Evolutionary conservation across 2,329 filamentous ascomycete genomes (phyloP).

Genomic region (Colletotrichum caudatum): DNA sequence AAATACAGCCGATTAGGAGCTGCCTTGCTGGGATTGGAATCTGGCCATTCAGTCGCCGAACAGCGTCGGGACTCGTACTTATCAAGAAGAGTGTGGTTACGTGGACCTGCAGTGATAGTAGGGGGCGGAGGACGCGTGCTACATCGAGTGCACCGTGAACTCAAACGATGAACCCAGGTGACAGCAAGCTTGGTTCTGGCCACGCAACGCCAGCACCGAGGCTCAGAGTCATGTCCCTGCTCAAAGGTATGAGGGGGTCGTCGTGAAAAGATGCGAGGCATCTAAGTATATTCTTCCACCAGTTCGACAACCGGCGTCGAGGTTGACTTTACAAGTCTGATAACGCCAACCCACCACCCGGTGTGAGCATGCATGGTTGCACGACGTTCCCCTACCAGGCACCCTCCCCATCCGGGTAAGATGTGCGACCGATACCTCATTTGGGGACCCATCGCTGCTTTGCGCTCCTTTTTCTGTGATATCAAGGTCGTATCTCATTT

Average conservation of each 20-base stretch:
- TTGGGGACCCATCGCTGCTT: conserved; percentile 6
- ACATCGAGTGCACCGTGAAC: neutral
- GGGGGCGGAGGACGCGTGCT: neutral
- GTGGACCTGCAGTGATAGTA: neutral
- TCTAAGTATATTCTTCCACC: neutral
- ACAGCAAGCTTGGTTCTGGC: neutral
- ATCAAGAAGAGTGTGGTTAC: neutral
- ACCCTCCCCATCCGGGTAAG: neutral
- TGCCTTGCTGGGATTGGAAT: neutral
- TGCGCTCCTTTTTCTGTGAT: neutral
- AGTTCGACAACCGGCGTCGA: conserved; percentile 7
- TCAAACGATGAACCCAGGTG: neutral
- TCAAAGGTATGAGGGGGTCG: neutral
- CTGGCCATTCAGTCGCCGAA: neutral
- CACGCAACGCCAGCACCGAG: neutral
- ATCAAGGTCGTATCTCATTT: conserved; percentile 8
- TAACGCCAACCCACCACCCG: conserved; percentile 2
- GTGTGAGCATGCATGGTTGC: conserved; percentile 1
- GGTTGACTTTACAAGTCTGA: conserved; percentile 29
- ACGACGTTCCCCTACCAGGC: neutral
- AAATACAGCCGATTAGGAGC: neutral
- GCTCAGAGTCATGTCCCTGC: neutral
- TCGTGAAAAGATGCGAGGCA: neutral
- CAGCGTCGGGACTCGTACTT: neutral
- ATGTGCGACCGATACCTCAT: conserved; percentile 4